These are phyloP conservation scores for Niebla homalea DNA, from an alignment of 495 filamentous ascomycete genomes.

Conservation along the genomic window DNA sequence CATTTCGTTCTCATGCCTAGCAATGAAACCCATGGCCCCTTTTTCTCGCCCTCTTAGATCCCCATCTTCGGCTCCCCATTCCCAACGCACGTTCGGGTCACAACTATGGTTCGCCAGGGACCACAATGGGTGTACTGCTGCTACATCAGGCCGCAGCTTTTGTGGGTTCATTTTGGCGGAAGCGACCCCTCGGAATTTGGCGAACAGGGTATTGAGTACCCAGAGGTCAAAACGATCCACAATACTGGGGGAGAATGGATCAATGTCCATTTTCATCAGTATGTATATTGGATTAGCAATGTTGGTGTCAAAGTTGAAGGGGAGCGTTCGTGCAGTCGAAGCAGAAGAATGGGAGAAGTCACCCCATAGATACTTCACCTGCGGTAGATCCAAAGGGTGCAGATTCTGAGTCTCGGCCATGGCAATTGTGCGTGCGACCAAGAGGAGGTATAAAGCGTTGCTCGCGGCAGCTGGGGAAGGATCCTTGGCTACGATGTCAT, in stretches of 20 bases:
- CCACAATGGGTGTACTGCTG: conserved; percentile 64
- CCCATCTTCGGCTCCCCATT: conserved; percentile 45
- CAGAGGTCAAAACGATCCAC: conserved; percentile 57
- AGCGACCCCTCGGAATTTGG: conserved; percentile 86
- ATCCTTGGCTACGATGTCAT: conserved; percentile 71
- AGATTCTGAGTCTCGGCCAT: conserved; percentile 70
- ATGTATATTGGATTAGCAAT: conserved; percentile 73
- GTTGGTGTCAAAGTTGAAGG: conserved; percentile 79
- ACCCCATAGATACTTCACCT: conserved; percentile 94
- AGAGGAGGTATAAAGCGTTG: conserved; percentile 65
- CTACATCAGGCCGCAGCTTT: conserved; percentile 66
- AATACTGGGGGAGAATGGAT: conserved; percentile 55
- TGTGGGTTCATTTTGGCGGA: conserved; percentile 61
- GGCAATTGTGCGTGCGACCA: conserved; percentile 67
- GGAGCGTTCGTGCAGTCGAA: conserved; percentile 32
- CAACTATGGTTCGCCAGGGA: conserved; percentile 86
- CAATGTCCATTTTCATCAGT: conserved; percentile 79
- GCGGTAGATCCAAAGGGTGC: conserved; percentile 70
- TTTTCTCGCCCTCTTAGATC: not conserved
- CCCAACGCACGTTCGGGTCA: conserved; percentile 87
- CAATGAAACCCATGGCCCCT: conserved; percentile 61
- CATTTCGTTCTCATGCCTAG: conserved; percentile 28
- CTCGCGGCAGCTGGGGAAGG: conserved; percentile 56
- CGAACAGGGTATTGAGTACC: conserved; percentile 84
- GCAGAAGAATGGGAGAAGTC: conserved; percentile 37